Evolutionary conservation across 2,329 filamentous ascomycete genomes (phyloP), one percentile per base, ranked within the genome.

Genomic region (Aphanoascus verrucosus): DNA sequence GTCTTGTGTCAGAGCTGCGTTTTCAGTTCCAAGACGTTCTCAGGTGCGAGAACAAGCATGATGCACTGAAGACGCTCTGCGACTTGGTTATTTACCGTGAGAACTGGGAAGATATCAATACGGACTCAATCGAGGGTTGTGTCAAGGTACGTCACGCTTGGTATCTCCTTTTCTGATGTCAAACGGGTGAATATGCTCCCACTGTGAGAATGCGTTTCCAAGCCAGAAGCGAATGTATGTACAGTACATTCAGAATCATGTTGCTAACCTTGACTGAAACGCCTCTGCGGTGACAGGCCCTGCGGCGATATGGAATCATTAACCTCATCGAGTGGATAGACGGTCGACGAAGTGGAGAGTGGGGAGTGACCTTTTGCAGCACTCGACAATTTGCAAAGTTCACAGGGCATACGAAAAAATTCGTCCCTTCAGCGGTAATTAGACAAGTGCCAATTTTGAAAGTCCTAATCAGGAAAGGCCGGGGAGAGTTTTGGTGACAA

Each of bases 301-400:
- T 45, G 19, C 31, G 31, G 28, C 20, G 14, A 17, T 40, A 38
- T n/a, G 12, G 15, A 15, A 52, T 52, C 20, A 51, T 55, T 40
- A 54, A 54, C 19, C 31, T 50, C 5, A 8, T 50, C 9, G 52
- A 54, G 12, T 54, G 46, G 52, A 50, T 54, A 12, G 52, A 54
- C 23, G 23, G 38, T 8, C 41, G 34, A 19, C 46, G 52, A 19
- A 5, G 17, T 9, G 19, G 32, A 9, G 40, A 34, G 4, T 17
- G 19, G n/a, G 19, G 20, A 3, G n/a, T 28, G 43, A 2, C 37
- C 14, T 50, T 55, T 40, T 14, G 17, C 2, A 45, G 23, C 15
- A 31, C 41, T n/a, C 41, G 37, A 12, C 34, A 49, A 5, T 28
- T 50, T 8, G 28, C 17, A 6, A 19, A 32, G n/a, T 46, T 32